phyloP scores from a whole-genome alignment of 1,284 basidiomycete species.

The Sporisorium exsertum region DNA sequence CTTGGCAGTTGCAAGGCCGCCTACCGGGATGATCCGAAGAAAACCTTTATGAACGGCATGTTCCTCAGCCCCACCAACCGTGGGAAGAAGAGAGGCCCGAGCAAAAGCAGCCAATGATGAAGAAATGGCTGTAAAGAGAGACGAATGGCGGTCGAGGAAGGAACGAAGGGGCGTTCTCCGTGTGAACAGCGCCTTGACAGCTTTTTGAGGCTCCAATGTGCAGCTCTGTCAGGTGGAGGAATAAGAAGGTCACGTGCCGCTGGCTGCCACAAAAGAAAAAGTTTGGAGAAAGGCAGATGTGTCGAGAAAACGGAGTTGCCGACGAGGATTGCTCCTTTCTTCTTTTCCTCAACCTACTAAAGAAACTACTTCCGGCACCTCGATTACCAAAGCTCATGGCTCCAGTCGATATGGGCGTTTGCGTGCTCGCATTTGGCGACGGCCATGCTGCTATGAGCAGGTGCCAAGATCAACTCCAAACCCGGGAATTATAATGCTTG shows the following conservation, averaged over 20 bases:
- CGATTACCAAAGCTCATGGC: conserved; percentile 50
- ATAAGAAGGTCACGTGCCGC: conserved; percentile 19
- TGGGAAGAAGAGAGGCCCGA: conserved; percentile 1
- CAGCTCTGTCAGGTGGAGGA: not conserved
- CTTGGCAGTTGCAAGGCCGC: not conserved
- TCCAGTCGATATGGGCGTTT: conserved; percentile 45
- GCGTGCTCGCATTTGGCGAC: conserved; percentile 46
- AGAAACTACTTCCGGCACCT: conserved; percentile 45
- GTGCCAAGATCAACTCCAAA: conserved; percentile 37
- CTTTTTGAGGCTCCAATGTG: conserved; percentile 5
- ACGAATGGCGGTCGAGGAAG: not conserved
- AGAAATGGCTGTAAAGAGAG: too few species aligned
- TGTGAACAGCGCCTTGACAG: not conserved
- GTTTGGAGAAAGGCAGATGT: not conserved
- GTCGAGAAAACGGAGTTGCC: not conserved
- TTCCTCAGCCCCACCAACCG: not conserved
- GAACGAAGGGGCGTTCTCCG: not conserved
- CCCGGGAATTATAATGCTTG: conserved; percentile 54
- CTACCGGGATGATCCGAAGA: not conserved
- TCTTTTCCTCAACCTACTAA: conserved; percentile 53
- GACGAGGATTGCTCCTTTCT: conserved; percentile 13
- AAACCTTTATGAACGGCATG: not conserved
- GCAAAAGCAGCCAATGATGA: not conserved
- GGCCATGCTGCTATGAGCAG: conserved; percentile 46
- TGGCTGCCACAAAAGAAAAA: not conserved